Percentiles rank a stretch among this genome's conserved stretches.
Evolutionary conservation across 805 yeast species (phyloP).

Genomic region (Ogataea methanolica): DNA sequence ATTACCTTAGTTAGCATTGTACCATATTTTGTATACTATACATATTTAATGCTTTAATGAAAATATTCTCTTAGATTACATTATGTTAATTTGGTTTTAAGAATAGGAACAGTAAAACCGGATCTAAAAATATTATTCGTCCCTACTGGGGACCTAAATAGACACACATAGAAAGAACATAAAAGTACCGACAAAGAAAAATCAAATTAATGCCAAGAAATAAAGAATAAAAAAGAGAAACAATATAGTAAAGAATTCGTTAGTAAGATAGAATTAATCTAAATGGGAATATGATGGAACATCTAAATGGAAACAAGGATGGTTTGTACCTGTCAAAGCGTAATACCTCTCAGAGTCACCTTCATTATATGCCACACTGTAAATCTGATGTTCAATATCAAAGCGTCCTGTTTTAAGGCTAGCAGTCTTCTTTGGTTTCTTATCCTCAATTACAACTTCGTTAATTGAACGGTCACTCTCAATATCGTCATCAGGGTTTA

Average conservation of each 20-base stretch:
- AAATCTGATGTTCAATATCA: slow-evolving; percentile 14
- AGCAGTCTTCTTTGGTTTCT: slow-evolving; percentile 12
- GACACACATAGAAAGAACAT: background rate
- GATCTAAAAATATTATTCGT: too few relatives aligned
- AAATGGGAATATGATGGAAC: slow-evolving; percentile 50
- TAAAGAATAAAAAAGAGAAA: background rate
- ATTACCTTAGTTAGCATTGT: background rate
- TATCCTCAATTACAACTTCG: slow-evolving; percentile 31
- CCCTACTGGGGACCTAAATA: too few relatives aligned
- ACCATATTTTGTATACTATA: background rate
- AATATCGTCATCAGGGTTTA: slow-evolving; percentile 3
- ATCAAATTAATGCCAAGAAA: too few relatives aligned
- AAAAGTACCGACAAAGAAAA: background rate
- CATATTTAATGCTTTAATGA: background rate
- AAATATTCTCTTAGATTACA: background rate
- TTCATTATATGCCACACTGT: slow-evolving; percentile 17
- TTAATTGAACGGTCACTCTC: slow-evolving; percentile 7
- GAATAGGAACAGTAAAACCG: background rate
- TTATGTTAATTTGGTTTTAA: background rate
- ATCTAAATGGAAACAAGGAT: slow-evolving; percentile 77
- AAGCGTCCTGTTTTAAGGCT: slow-evolving; percentile 1
- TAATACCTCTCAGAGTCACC: slow-evolving; percentile 12
- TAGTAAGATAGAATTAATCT: slow-evolving; percentile 4
- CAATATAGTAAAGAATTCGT: background rate
- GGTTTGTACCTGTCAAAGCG: slow-evolving; percentile 58